Base-by-base conservation (phyloP, 495 filamentous ascomycete species). In the Cercophora newfieldiana region DNA sequence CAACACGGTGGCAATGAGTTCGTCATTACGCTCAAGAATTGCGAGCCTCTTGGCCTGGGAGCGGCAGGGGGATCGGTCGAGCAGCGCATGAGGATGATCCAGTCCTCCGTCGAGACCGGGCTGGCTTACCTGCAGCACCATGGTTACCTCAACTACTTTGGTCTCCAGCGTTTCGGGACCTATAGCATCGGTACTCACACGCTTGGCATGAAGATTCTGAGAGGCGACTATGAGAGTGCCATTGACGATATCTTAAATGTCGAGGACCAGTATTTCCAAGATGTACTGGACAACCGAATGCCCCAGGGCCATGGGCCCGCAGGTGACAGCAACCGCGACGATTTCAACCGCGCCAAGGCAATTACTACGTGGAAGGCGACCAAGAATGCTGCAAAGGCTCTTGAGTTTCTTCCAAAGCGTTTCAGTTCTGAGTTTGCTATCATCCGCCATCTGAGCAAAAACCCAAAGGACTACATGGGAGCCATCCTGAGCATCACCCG, bases 141-240 rank as follows among this genome's bases (percentile, higher is more conserved):
- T 16, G 95, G 95, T 0, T 99, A 96, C 78, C 87, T 98, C 75
- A 98, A 99, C 75, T 98, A 98, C 80, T 99, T 90, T 66, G 95
- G 95, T 16, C 85, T 97, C 2, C 95, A 99, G 78, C 88, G 95
- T 14, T 99, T 99, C 69, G 95, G 95, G 25, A 90, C 91, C 3
- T 94, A 93, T 75, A 76, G 84, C 3, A 89, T 89, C 5, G 87
- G 91, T 4, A 98, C 95, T 1, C 90, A 97, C 68, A 83, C 85
- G 1, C 76, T 97, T 14, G 95, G 95, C 33, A 82, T 91, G 71
- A 90, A 90, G 72, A 90, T 99, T 60, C 85, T 99, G 1, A 85
- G 91, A 69, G 87, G 83, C 14, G 87, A 97, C 67, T 93, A 90
- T 71, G 83, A 92, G 74, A 90, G 85, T 29, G 93, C 93, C 30